Base-by-base conservation (phyloP, 1,284 basidiomycete genomes). In the Schizopora paradoxa region DNA sequence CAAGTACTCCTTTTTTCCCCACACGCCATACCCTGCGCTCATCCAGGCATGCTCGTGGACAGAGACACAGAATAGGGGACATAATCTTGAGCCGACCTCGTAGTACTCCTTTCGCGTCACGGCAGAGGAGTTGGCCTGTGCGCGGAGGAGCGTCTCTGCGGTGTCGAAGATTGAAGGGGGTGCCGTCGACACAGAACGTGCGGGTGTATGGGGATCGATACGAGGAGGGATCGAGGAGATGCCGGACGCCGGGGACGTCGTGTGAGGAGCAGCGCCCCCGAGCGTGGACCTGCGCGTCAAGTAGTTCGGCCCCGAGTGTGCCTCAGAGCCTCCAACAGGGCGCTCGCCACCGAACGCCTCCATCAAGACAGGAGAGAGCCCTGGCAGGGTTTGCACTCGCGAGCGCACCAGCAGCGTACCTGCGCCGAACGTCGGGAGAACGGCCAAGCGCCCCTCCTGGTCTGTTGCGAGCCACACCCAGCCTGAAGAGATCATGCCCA, bases 41-140 rank as follows among this genome's bases (percentile, higher is more conserved):
- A 99, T 70, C 87, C 93, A 99, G 19, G 88, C 85, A 59, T 93
- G 93, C 66, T 97, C 93, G 59, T 92, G 82, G 18, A 95, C 76
- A 45, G 84, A 86, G 51, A 97, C 65, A 56, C 90, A 92, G 59
- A 95, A 84, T 35, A 95, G 62, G 10, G 91, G 91, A 62, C 74
- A 82, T 35, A 94, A 65, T 14, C 69, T 67, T 3, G 3, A 19
- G 33, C 14, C 22, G 33, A 35, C 33, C 10, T 19, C 18, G 14
- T 35, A 19, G 33, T 35, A 16, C 13, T 4, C 10, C 25, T 35
- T 43, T 5, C 36, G 25, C 19, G 16, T 14, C 7, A 14, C 35
- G 11, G 10, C 8, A 7, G 21, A 18, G 21, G 34, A 16, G 10
- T 14, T 4, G 25, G 41, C 25, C n/a, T n/a, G n/a, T n/a, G n/a